Base-by-base conservation (phyloP, 805 yeast species). In the Wickerhamiella australiensis region DNA sequence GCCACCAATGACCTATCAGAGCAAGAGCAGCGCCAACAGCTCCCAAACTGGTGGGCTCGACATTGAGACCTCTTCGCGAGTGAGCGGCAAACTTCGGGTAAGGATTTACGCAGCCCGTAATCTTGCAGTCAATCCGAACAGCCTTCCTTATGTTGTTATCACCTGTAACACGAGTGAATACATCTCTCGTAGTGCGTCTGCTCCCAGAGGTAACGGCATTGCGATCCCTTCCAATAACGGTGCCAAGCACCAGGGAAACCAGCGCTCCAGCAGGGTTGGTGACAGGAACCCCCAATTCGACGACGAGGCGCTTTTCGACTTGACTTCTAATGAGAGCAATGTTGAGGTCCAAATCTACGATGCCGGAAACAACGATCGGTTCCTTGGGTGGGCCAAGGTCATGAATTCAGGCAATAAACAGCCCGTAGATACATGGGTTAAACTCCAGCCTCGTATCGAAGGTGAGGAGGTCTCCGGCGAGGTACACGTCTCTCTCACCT, bases 311-410 rank as follows among this genome's bases (percentile, higher is more conserved):
- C 78, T 79, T 11, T 90, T 92, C 62, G 98, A 90, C 64, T 95
- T 92, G 42, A 77, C 86, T 37, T 50, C 59, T 40, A 94, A 90
- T 15, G 79, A 82, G 38, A 80, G 94, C 1, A 94, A 84, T 62
- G 71, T 92, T 53, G 95, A 86, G 60, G 78, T 92, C 48, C 82
- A 92, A n/a, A 79, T 92, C 27, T 92, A 90, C 67, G 98, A 90
- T 65, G 80, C 87, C 6, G 78, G 79, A 25, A 74, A 76, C 57
- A 82, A 82, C 60, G 96, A 90, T 61, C 74, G 79, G 46, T 90
- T 88, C 58, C 69, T 90, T 59, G 98, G 98, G 23, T 72, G 85
- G 56, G 70, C 86, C 47, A 95, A 23, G 72, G 76, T 52, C 54
- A 57, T 52, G 52, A 53, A 56, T 46, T 49, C 54, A 43, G 42